Percentiles rank a stretch among this genome's conserved stretches.
Evolutionary conservation across 768 basidiomycete genomes (phyloP).

Genomic region (Trametes elegans): DNA sequence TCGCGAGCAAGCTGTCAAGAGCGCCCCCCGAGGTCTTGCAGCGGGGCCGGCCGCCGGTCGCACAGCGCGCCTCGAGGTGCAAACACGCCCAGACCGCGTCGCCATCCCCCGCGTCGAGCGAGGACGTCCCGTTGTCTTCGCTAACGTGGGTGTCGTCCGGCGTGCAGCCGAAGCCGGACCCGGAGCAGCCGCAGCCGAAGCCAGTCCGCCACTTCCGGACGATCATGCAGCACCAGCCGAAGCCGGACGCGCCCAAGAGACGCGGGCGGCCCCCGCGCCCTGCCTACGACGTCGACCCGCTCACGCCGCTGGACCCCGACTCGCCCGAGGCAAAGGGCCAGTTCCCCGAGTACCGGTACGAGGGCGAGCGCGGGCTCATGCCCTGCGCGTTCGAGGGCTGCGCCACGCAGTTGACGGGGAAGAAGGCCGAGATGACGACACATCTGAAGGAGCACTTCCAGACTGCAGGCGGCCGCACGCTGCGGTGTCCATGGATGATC

Average conservation of each 20-base stretch:
- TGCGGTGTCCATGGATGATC: constrained; percentile 9
- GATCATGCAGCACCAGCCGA: background rate
- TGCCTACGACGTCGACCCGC: constrained; percentile 7
- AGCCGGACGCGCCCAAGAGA: constrained; percentile 1
- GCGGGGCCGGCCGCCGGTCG: background rate
- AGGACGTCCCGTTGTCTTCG: background rate
- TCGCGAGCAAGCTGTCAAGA: constrained; percentile 6
- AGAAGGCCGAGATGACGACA: constrained; percentile 17
- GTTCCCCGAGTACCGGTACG: constrained; percentile 15
- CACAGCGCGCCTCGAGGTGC: background rate
- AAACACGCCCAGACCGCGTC: background rate
- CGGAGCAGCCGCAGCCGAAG: background rate
- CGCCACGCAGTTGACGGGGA: constrained; percentile 5
- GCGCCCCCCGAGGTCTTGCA: background rate
- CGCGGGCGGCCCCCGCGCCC: constrained; percentile 9
- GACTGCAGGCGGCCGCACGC: constrained; percentile 1
- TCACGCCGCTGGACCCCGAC: constrained; percentile 12
- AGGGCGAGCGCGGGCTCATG: constrained; percentile 4
- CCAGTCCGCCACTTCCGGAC: too few species aligned
- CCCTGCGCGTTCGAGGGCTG: constrained; percentile 12
- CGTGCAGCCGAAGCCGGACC: background rate
- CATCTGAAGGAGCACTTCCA: constrained; percentile 17
- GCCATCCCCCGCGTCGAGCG: constrained; percentile 5
- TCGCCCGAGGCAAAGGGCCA: constrained; percentile 11
- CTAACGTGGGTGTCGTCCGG: background rate